Base-by-base conservation (phyloP, 2,329 filamentous ascomycete species). In the Fusarium gaditjirri region DNA sequence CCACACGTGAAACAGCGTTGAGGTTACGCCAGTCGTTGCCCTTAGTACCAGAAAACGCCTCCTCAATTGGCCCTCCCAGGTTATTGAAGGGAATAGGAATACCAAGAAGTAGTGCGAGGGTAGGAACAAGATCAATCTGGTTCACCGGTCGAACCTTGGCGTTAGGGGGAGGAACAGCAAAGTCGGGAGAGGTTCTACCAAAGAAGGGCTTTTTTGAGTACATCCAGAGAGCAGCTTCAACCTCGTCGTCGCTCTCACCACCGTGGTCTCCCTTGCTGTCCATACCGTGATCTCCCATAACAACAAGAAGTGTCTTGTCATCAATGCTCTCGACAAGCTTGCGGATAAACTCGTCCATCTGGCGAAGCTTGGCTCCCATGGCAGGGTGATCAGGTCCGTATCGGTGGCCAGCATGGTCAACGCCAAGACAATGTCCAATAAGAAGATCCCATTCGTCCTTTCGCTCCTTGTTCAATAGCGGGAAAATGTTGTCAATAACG, bases 261-360 rank as follows among this genome's bases (percentile, higher is more conserved):
- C 96, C 96, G 78, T 99, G 96, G 74, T 99, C 96, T 23, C 96
- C 96, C 83, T 99, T 98, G 68, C 89, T 86, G 81, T 99, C 96
- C 96, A 99, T 99, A 16, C 96, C 96, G 79, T 99, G 96, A 80
- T 99, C 96, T n/a, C 96, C 96, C 94, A 99, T 97, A 19, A 99
- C 93, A 25, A 99, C 90, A 39, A 99, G 85, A 27, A 99, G 85
- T 0, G 96, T 99, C 61, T 94, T 85, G 58, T 98, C 92, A 75
- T 97, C 95, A 23, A 99, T 84, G 7, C 85, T 84, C 2, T 88
- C 85, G 6, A 93, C 90, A 59, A 98, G 86, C 31, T 92, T 87
- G 46, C 90, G 88, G 64, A 98, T 86, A 35, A 97, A 91, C 2
- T 80, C 83, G 77, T 99, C 91, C 95, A 99, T 99, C 82, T 99